These are phyloP conservation scores for Aspergillus cejpii DNA, from an alignment of 2,329 filamentous ascomycete genomes.

Conservation along the genomic window DNA sequence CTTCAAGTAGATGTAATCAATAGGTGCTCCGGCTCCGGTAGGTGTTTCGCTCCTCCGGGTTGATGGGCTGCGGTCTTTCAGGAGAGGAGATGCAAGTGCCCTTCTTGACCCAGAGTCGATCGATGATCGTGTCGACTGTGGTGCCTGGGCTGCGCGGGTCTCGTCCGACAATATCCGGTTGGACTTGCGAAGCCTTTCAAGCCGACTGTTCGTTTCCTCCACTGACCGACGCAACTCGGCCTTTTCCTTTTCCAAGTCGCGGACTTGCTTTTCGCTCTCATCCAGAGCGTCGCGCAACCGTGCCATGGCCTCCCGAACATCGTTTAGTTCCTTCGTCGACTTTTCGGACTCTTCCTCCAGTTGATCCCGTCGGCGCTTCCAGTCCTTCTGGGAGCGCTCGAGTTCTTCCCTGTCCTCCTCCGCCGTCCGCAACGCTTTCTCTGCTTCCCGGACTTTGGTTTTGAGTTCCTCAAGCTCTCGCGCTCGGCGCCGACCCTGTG, in stretches of 20 bases:
- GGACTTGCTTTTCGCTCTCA: constrained; percentile 75
- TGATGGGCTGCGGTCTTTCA: constrained; percentile 33
- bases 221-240: constrained; percentile 66
- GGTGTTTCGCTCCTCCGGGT: constrained; percentile 35
- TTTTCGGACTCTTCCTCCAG: constrained; percentile 64
- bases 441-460: constrained; percentile 69
- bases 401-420: constrained; percentile 72
- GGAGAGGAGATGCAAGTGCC: constrained; percentile 44
- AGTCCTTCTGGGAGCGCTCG: constrained; percentile 65
- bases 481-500: constrained; percentile 65
- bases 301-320: constrained; percentile 68
- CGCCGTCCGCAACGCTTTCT: constrained; percentile 65
- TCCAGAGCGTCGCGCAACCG: constrained; percentile 76
- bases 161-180: constrained; percentile 57
- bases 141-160: constrained; percentile 44
- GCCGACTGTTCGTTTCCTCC: constrained; percentile 67
- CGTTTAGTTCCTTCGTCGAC: constrained; percentile 64
- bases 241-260: constrained; percentile 77
- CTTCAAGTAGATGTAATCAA: constrained; percentile 61
- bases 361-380: constrained; percentile 66
- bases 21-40: constrained; percentile 25
- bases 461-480: constrained; percentile 84
- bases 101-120: constrained; percentile 48
- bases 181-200: constrained; percentile 71
- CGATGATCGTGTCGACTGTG: constrained; percentile 52